Evolutionary conservation across 208 protist genomes (phyloP), one percentile per base, ranked within the genome.

Genomic region (Acanthamoeba castellanii): DNA sequence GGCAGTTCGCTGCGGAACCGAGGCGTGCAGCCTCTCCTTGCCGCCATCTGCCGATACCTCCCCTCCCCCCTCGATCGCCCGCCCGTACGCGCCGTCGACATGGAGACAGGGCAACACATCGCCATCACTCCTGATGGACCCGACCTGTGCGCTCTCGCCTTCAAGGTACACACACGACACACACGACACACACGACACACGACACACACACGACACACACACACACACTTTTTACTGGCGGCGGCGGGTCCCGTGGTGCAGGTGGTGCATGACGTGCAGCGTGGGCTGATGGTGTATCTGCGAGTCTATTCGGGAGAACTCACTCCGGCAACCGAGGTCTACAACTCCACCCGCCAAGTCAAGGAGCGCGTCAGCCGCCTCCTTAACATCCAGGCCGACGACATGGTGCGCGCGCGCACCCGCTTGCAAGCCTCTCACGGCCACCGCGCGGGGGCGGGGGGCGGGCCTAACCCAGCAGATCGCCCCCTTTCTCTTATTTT

Each of bases 161-260:
- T 99, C 96, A 99, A 99, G 97, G 98, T 99, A 22, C 98, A 64
- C 93, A n/a, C n/a, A n/a, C n/a, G n/a, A n/a, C n/a, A n/a, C n/a
- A n/a, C n/a, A n/a, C n/a, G n/a, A n/a, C n/a, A n/a, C n/a, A n/a
- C n/a, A n/a, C n/a, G n/a, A n/a, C n/a, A n/a, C n/a, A n/a, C n/a
- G n/a, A n/a, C n/a, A n/a, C n/a, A n/a, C n/a, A n/a, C n/a, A n/a
- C n/a, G n/a, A n/a, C n/a, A n/a, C n/a, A n/a, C n/a, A n/a, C 97
- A 84, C 96, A 16, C 20, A 6, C 20, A n/a, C 27, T 72, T 25
- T 37, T 76, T 11, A 30, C n/a, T 76, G 68, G n/a, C 34, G 11
- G 32, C 74, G 16, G 25, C n/a, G 25, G 32, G n/a, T 27, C 59
- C 18, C 25, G 14, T 13, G 6, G 14, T 85, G 7, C 76, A 85